Conservation (phyloP, 768 basidiomycete species). For the Boletus reticulatus region DNA sequence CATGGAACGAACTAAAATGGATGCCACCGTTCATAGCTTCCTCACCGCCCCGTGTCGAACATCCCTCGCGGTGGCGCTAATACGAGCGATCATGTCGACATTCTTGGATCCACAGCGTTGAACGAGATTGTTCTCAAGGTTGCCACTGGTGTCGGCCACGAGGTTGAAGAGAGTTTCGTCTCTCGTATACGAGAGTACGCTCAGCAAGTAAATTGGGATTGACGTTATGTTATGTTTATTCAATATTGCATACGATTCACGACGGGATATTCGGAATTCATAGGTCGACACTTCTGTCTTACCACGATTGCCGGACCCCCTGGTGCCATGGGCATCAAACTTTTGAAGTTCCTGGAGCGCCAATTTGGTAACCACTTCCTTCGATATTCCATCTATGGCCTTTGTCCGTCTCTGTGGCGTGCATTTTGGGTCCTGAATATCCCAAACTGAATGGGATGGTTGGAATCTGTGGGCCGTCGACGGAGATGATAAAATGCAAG, state of each 20-base stretch:
- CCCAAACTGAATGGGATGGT: neutral
- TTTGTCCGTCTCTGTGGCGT: neutral
- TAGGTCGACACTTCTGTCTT: neutral
- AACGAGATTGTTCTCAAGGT: constrained; percentile 93
- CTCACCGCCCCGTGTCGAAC: constrained; percentile 68
- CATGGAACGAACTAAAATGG: neutral
- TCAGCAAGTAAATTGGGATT: constrained; percentile 76
- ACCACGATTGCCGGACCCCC: neutral
- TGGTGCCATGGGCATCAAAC: too few species aligned
- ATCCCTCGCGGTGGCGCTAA: constrained; percentile 90
- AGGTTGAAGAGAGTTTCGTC: constrained; percentile 66
- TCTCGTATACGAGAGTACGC: constrained; percentile 80
- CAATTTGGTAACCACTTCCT: neutral
- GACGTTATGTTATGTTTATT: constrained; percentile 15
- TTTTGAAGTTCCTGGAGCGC: neutral
- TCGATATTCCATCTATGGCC: constrained; percentile 2
- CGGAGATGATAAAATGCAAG: neutral
- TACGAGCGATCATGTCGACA: constrained; percentile 89
- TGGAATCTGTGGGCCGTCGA: neutral
- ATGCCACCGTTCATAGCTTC: constrained; percentile 49
- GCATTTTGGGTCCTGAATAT: neutral
- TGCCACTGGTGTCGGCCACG: constrained; percentile 77
- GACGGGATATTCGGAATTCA: neutral
- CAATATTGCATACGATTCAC: neutral
- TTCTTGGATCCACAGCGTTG: constrained; percentile 71